Evolutionary conservation across 129 eudicot genomes (phyloP).

Genomic region (Sambucus nigra): DNA sequence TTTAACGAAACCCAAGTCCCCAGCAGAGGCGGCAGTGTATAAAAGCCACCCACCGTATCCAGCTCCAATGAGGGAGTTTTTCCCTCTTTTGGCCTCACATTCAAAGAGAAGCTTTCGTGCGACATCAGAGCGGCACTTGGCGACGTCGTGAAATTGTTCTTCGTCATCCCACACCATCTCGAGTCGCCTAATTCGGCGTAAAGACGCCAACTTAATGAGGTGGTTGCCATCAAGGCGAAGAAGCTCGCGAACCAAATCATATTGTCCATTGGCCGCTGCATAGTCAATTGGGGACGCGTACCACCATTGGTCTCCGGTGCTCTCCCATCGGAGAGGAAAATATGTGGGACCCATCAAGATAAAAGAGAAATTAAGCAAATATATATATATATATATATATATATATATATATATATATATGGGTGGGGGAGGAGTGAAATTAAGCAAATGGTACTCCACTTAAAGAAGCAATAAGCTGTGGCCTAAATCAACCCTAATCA

Average conservation of each 20-base stretch:
- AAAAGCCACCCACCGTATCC: constrained; percentile 99
- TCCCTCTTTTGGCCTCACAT: constrained; percentile 47
- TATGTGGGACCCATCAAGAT: constrained; percentile 56
- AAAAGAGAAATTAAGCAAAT: not conserved
- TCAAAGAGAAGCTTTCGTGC: constrained; percentile 59
- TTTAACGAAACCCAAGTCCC: constrained; percentile 54
- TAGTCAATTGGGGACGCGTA: constrained; percentile 88
- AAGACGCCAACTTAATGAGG: constrained; percentile 66
- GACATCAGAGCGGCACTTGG: constrained; percentile 55
- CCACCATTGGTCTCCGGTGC: constrained; percentile 99
- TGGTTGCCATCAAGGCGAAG: constrained; percentile 79
- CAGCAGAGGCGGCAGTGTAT: constrained; percentile 95
- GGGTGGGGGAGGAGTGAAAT: too few species aligned
- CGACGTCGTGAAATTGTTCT: constrained; percentile 71
- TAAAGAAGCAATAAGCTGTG: constrained; percentile 11
- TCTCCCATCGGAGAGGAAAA: constrained; percentile 92
- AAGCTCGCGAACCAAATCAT: constrained; percentile 83
- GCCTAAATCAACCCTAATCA: constrained; percentile 3
- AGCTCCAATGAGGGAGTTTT: constrained; percentile 53
- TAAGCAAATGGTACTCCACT: not conserved
- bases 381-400: too few species aligned
- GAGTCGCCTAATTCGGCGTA: constrained; percentile 80
- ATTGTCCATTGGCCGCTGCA: constrained; percentile 97
- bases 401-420: too few species aligned
- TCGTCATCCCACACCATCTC: constrained; percentile 95